Conservation (phyloP, 2,329 filamentous ascomycete genomes). For the Colletotrichum australisinense region DNA sequence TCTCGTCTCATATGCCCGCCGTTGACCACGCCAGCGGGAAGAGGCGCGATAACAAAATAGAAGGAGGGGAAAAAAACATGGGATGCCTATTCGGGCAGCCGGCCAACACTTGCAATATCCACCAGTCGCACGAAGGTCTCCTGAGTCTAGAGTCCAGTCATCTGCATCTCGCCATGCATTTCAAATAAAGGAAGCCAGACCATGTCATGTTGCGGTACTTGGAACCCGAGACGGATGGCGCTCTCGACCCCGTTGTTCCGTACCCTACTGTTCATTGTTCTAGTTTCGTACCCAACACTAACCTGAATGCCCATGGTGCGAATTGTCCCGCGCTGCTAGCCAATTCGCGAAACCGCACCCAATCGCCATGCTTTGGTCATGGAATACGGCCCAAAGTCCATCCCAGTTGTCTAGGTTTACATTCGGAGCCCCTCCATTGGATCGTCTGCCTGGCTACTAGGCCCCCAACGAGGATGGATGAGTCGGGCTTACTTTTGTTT, state of each 20-base stretch:
- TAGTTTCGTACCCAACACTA: background rate
- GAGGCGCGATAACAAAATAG: slow-evolving; percentile 1
- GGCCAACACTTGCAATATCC: slow-evolving; percentile 19
- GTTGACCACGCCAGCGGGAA: background rate
- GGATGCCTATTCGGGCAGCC: slow-evolving; percentile 6
- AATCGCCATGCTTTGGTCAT: background rate
- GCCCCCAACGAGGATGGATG: background rate
- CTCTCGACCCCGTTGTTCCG: background rate
- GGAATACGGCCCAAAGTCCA: background rate
- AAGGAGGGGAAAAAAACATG: slow-evolving; percentile 8
- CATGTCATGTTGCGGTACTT: background rate
- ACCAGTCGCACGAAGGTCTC: slow-evolving; percentile 27
- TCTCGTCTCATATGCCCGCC: background rate
- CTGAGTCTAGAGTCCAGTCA: background rate
- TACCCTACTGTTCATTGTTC: background rate
- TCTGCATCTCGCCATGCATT: slow-evolving; percentile 1
- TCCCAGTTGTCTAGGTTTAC: background rate
- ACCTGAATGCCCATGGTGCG: background rate
- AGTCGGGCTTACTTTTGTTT: background rate
- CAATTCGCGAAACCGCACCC: background rate
- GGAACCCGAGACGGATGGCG: slow-evolving; percentile 20
- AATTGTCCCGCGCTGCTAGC: slow-evolving; percentile 5
- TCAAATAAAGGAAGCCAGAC: slow-evolving; percentile 10
- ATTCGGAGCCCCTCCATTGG: slow-evolving; percentile 11
- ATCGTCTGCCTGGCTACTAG: background rate